Conservation (phyloP, 148 eudicot species). For the Rhododendron ovatum region DNA sequence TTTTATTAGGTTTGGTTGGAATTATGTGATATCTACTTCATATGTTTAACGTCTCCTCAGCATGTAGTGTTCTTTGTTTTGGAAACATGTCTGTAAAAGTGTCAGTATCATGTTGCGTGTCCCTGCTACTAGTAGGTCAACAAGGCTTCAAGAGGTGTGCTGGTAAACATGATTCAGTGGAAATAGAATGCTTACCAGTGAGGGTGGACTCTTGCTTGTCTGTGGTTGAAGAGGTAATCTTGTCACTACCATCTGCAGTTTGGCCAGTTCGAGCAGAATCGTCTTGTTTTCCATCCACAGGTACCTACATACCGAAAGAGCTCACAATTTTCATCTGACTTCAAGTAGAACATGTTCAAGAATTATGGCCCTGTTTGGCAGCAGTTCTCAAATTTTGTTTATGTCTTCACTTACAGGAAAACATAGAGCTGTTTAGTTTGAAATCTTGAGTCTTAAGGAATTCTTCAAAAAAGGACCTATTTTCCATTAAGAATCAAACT, state of each 20-base stretch:
- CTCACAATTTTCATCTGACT: neutral
- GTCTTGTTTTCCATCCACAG: conserved; percentile 8
- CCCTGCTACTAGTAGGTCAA: neutral
- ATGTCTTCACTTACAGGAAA: neutral
- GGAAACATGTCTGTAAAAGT: neutral
- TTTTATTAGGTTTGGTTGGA: neutral
- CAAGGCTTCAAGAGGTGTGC: neutral
- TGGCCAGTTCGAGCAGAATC: neutral
- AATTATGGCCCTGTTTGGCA: neutral
- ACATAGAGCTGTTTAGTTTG: neutral
- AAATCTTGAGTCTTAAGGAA: neutral
- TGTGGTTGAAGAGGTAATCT: neutral
- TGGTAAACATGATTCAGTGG: neutral
- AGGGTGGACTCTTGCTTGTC: neutral
- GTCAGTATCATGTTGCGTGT: neutral
- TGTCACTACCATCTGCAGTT: neutral
- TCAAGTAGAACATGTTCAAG: neutral
- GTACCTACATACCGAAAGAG: conserved; percentile 1
- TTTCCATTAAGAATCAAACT: neutral
- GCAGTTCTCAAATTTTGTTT: neutral
- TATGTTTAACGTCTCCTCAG: too few relatives aligned
- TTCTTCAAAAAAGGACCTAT: neutral
- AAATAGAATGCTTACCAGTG: neutral
- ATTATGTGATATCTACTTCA: neutral
- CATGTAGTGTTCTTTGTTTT: too few relatives aligned